These are phyloP conservation scores for Paramyrothecium sp. DNA, from an alignment of 2,329 filamentous ascomycete species.

Conservation along the genomic window DNA sequence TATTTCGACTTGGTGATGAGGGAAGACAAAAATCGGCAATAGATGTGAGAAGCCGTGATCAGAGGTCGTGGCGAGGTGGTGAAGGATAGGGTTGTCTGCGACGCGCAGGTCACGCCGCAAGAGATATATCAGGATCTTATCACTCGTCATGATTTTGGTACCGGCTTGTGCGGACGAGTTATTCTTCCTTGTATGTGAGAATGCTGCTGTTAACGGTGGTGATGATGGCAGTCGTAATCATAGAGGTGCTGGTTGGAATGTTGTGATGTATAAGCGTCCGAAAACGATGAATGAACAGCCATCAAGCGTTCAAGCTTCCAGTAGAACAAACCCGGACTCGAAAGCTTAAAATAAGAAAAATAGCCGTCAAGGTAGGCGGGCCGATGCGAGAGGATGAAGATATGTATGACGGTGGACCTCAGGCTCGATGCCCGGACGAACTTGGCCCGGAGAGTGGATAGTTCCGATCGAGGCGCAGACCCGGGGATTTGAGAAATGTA, in stretches of 20 bases:
- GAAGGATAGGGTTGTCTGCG: conserved; percentile 71
- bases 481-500: background rate
- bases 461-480: background rate
- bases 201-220: background rate
- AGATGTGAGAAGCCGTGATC: conserved; percentile 64
- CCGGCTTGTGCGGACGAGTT: background rate
- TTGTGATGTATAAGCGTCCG: no score
- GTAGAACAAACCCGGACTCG: background rate
- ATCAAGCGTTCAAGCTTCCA: no score
- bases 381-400: background rate
- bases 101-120: conserved; percentile 72
- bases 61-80: conserved; percentile 48
- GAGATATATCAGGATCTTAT: conserved; percentile 66
- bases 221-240: background rate
- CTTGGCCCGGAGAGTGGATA: background rate
- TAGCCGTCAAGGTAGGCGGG: background rate
- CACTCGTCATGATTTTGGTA: conserved; percentile 5
- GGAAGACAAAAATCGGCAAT: conserved; percentile 68
- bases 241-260: no score
- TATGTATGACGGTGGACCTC: background rate
- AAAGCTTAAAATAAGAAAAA: background rate
- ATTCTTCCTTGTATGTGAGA: background rate
- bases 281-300: no score
- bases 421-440: background rate
- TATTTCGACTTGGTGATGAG: conserved; percentile 69